Base-by-base conservation (phyloP, 1,139 yeast genomes). In the Sugiyamaella castrensis region DNA sequence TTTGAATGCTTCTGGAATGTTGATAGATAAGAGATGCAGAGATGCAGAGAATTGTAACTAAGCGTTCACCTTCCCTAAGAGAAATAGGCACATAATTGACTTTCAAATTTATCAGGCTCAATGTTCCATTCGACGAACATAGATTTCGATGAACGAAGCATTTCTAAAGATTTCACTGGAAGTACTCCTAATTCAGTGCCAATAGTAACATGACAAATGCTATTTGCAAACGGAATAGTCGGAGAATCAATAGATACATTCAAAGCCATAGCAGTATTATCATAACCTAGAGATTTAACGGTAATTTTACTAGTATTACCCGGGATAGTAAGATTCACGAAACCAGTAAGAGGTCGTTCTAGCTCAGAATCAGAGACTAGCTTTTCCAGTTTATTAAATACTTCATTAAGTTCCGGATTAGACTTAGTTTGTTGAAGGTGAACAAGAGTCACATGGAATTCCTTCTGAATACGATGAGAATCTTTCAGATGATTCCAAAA, bases 391-490 rank as follows among this genome's bases (percentile, higher is more conserved):
- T 34, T 40, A 12, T 32, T 33, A 24, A 33, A 40, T 13, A 37
- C 33, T 15, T 33, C 38, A 31, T 33, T 40, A 8, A 27, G 24
- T 8, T 9, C 19, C 8, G 15, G 19, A 26, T 34, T 15, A 2
- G n/a, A n/a, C n/a, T 40, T 27, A 6, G 27, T 19, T 9, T 10
- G 13, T 2, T 40, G n/a, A 24, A 63, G 55, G 63, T 92, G 98
- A 0, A 81, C 79, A 39, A 91, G 65, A 0, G 98, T 92, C 1
- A 91, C 79, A 63, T 92, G 98, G 59, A 88, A 85, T 35, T 72
- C 75, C 0, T 62, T 48, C 58, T 84, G 89, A 0, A 84, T 65
- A 34, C 82, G 68, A 2, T 68, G 58, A 0, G 52, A 55, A 0
- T 61, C 45, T 38, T 71, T 64, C 31, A 84, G 44, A 55, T 59